phyloP scores from a whole-genome alignment of 805 yeast species.

The Saccharomycopsis lassenensis region DNA sequence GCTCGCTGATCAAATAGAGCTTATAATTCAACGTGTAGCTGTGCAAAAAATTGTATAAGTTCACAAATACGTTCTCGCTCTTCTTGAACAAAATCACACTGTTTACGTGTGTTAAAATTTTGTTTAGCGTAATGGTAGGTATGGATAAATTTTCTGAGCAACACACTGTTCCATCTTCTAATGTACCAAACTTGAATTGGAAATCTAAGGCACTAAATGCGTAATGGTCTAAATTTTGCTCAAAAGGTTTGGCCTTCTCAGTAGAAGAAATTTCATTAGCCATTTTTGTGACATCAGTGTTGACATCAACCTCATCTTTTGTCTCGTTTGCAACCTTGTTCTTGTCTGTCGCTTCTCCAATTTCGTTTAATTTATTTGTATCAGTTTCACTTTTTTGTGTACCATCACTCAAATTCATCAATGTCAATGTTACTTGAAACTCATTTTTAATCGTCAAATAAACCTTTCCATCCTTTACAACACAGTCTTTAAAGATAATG shows the following conservation, averaged over 20 bases:
- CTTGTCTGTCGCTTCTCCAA: background rate
- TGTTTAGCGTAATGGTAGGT: constrained; percentile 4
- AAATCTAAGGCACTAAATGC: constrained; percentile 10
- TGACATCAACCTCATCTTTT: too few relatives aligned
- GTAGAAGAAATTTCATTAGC: too few relatives aligned
- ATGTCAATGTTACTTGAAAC: constrained; percentile 14
- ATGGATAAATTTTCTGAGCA: constrained; percentile 6
- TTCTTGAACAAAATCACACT: constrained; percentile 2
- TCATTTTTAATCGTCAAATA: constrained; percentile 7
- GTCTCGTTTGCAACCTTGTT: too few relatives aligned
- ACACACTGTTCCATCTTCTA: constrained; percentile 9
- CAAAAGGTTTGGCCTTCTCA: background rate
- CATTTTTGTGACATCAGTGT: too few relatives aligned
- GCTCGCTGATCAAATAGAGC: constrained; percentile 10
- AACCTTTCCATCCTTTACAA: constrained; percentile 15
- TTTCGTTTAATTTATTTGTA: too few relatives aligned
- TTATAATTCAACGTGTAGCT: constrained; percentile 14
- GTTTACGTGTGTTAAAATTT: constrained; percentile 9
- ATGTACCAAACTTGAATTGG: constrained; percentile 9
- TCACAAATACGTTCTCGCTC: constrained; percentile 7
- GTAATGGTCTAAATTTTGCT: constrained; percentile 4
- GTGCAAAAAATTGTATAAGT: constrained; percentile 13
- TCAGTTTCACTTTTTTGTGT: background rate
- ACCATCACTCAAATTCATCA: constrained; percentile 3
- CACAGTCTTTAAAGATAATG: constrained; percentile 5